Conservation (phyloP, 2,329 filamentous ascomycete species). For the Periconia digitata region DNA sequence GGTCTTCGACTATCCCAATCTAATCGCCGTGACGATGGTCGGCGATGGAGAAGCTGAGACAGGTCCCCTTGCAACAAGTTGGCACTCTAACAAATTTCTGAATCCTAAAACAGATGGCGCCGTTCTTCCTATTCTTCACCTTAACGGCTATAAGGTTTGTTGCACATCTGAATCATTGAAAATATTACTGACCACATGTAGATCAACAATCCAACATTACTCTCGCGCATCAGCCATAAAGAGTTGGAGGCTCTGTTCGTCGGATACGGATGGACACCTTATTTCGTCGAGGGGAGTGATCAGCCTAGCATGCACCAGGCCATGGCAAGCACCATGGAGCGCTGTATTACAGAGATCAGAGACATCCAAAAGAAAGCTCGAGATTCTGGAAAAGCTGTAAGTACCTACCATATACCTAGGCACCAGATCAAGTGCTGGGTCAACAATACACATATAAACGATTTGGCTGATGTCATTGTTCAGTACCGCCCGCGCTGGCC, state of each 20-base stretch:
- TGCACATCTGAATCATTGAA: neutral
- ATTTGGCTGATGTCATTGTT: too few relatives aligned
- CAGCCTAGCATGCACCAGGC: constrained; percentile 76
- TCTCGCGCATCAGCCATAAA: constrained; percentile 72
- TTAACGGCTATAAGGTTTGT: constrained; percentile 81
- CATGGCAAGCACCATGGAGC: constrained; percentile 76
- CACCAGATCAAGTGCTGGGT: too few relatives aligned
- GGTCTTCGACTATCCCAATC: constrained; percentile 72
- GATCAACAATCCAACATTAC: constrained; percentile 55
- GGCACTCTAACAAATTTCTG: constrained; percentile 82
- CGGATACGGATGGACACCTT: constrained; percentile 78
- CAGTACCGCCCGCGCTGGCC: constrained; percentile 74
- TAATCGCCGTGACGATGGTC: constrained; percentile 77
- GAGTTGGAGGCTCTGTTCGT: constrained; percentile 70
- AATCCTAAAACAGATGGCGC: constrained; percentile 78
- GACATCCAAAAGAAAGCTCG: constrained; percentile 71
- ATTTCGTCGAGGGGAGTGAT: constrained; percentile 78
- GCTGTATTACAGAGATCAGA: constrained; percentile 69
- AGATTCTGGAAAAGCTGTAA: constrained; percentile 66
- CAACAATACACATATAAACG: too few relatives aligned
- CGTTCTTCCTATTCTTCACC: constrained; percentile 74
- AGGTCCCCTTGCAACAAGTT: constrained; percentile 74
- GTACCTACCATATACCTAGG: too few relatives aligned
- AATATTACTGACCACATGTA: constrained; percentile 10
- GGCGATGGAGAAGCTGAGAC: constrained; percentile 83